phyloP scores from a whole-genome alignment of 805 yeast genomes.

The Myxozyma melibiosi region DNA sequence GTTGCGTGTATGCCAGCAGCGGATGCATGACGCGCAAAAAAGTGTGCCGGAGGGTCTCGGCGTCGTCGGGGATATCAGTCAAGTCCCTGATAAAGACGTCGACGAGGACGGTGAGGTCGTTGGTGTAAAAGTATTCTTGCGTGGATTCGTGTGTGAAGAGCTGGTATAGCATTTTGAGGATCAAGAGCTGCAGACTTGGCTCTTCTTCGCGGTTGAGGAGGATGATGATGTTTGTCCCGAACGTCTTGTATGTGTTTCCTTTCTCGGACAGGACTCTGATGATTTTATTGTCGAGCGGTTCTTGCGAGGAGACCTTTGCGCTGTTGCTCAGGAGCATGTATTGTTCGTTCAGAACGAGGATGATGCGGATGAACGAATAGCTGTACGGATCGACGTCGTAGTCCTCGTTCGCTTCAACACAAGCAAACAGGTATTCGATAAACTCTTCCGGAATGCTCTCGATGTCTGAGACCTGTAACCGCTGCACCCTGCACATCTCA shows the following conservation, averaged over 20 bases:
- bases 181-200: slow-evolving; percentile 70
- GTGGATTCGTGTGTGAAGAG: slow-evolving; percentile 69
- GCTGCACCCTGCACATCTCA: slow-evolving; percentile 56
- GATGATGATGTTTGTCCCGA: slow-evolving; percentile 70
- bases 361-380: slow-evolving; percentile 67
- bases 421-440: slow-evolving; percentile 51
- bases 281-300: slow-evolving; percentile 50
- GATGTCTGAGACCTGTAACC: slow-evolving; percentile 50
- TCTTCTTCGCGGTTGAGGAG: slow-evolving; percentile 73
- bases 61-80: slow-evolving; percentile 61
- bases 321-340: slow-evolving; percentile 60
- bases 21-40: slow-evolving; percentile 77
- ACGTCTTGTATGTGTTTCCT: slow-evolving; percentile 51
- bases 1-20: slow-evolving; percentile 64
- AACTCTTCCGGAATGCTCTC: slow-evolving; percentile 49
- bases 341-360: slow-evolving; percentile 83
- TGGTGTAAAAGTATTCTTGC: slow-evolving; percentile 70
- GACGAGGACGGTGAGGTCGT: slow-evolving; percentile 79
- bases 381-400: slow-evolving; percentile 57
- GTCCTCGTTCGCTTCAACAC: slow-evolving; percentile 46
- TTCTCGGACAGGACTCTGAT: slow-evolving; percentile 55
- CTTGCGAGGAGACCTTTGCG: neutral
- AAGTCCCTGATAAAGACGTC: slow-evolving; percentile 84
- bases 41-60: slow-evolving; percentile 62
- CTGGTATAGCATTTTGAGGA: slow-evolving; percentile 73